Percentiles rank a stretch among this genome's conserved stretches.
phyloP scores from a whole-genome alignment of 805 yeast species.

The Kuraishia capsulata region DNA sequence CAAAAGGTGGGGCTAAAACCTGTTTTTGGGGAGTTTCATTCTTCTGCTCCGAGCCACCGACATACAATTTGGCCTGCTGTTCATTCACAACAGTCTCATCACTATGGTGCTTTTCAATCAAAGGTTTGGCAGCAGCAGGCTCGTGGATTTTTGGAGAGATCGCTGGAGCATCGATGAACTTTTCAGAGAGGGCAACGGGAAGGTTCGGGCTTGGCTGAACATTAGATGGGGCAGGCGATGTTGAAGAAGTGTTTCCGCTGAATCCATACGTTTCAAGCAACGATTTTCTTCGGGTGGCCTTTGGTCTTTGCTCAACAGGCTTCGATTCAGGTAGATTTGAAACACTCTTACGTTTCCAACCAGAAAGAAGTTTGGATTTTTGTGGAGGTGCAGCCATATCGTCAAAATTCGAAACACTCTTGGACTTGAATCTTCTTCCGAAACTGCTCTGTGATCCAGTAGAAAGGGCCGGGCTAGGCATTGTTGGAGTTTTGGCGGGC shows the following conservation, averaged over 20 bases:
- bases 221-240: not conserved
- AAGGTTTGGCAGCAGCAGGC: not conserved
- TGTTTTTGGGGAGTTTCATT: not conserved
- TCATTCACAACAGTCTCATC: not conserved
- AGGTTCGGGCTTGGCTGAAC: not conserved
- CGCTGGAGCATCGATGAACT: not conserved
- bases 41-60: not conserved
- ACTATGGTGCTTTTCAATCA: not conserved
- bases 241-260: not conserved
- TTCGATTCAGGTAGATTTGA: not conserved
- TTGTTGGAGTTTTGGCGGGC: not conserved
- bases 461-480: conserved; percentile 1
- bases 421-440: conserved; percentile 3
- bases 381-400: too few species aligned
- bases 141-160: not conserved
- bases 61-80: not conserved
- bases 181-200: not conserved
- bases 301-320: not conserved
- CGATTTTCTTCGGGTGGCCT: not conserved
- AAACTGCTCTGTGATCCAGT: not conserved
- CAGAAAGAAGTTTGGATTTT: conserved; percentile 2
- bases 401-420: conserved; percentile 6
- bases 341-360: conserved; percentile 5
- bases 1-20: not conserved
- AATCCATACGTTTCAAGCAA: conserved; percentile 3